These are phyloP conservation scores for Sphaerostilbella broomeana DNA, from an alignment of 2,329 filamentous ascomycete species.

Conservation along the genomic window DNA sequence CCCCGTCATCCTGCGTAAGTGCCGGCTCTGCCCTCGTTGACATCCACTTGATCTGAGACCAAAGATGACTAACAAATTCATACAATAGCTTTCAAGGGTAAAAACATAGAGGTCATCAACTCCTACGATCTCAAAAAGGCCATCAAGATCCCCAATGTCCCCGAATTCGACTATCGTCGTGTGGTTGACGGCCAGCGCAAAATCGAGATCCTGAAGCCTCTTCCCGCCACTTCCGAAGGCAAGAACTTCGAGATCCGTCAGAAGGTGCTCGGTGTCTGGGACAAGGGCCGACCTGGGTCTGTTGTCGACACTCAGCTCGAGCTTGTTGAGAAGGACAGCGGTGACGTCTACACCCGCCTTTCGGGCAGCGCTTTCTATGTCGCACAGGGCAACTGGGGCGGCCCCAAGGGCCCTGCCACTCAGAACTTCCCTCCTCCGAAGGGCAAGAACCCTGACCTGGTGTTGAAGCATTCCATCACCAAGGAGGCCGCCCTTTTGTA, in stretches of 20 bases:
- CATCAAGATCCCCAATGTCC: conserved; percentile 65
- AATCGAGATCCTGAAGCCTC: conserved; percentile 67
- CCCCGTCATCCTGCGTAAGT: conserved; percentile 67
- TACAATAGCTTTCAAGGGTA: conserved; percentile 63
- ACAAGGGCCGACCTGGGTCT: conserved; percentile 78
- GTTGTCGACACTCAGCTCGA: conserved; percentile 75
- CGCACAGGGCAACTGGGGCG: conserved; percentile 75
- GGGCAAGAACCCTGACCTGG: conserved; percentile 65
- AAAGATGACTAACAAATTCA: conserved; percentile 8
- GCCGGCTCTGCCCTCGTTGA: not conserved
- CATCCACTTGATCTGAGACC: not conserved
- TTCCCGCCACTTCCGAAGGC: conserved; percentile 66
- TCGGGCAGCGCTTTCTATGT: conserved; percentile 72
- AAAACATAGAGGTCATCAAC: conserved; percentile 69
- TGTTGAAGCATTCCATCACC: conserved; percentile 64
- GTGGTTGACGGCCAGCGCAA: conserved; percentile 80
- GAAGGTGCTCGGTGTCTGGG: conserved; percentile 79
- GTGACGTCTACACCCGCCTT: conserved; percentile 65
- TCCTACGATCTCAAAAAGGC: conserved; percentile 69
- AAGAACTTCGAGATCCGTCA: conserved; percentile 67
- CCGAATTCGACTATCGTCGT: conserved; percentile 65
- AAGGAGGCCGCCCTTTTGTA: conserved; percentile 70
- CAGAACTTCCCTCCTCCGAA: conserved; percentile 72
- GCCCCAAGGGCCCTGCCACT: conserved; percentile 79
- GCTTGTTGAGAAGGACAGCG: conserved; percentile 62